phyloP scores from a whole-genome alignment of 2,329 filamentous ascomycete genomes.

The Ceratocystis eucalypticola region DNA sequence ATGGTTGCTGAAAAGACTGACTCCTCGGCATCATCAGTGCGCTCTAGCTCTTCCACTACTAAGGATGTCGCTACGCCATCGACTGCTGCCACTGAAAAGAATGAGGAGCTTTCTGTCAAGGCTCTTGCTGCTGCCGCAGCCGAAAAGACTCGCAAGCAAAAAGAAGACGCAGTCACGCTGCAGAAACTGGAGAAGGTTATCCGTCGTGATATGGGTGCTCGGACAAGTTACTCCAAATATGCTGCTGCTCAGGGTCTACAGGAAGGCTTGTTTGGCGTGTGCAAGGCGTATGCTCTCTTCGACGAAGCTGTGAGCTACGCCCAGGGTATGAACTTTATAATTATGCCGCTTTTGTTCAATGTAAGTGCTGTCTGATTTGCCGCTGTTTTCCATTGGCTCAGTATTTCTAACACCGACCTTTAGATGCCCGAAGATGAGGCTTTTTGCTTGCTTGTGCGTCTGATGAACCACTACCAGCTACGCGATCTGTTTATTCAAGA shows the following conservation, averaged over 20 bases:
- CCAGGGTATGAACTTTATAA: slow-evolving; percentile 97
- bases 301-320: slow-evolving; percentile 93
- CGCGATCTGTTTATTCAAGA: slow-evolving; percentile 88
- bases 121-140: slow-evolving; percentile 48
- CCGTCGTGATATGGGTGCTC: slow-evolving; percentile 73
- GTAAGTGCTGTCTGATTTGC: slow-evolving; percentile 34
- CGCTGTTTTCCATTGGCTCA: neutral
- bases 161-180: slow-evolving; percentile 60
- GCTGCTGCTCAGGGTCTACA: slow-evolving; percentile 81
- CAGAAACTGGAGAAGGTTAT: slow-evolving; percentile 85
- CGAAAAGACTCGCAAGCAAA: slow-evolving; percentile 63
- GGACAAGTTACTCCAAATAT: slow-evolving; percentile 95
- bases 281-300: slow-evolving; percentile 92
- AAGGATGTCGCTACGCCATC: slow-evolving; percentile 37
- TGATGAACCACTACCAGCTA: slow-evolving; percentile 94
- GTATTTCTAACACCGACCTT: slow-evolving; percentile 12
- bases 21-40: slow-evolving; percentile 75
- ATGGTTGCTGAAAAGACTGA: slow-evolving; percentile 52
- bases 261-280: slow-evolving; percentile 86
- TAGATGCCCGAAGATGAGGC: slow-evolving; percentile 95
- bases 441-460: slow-evolving; percentile 77
- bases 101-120: slow-evolving; percentile 50
- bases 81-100: slow-evolving; percentile 37
- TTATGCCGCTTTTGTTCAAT: slow-evolving; percentile 93
- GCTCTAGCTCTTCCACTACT: slow-evolving; percentile 62